phyloP scores from a whole-genome alignment of 1,284 basidiomycete species.

The Coniophora puteana region DNA sequence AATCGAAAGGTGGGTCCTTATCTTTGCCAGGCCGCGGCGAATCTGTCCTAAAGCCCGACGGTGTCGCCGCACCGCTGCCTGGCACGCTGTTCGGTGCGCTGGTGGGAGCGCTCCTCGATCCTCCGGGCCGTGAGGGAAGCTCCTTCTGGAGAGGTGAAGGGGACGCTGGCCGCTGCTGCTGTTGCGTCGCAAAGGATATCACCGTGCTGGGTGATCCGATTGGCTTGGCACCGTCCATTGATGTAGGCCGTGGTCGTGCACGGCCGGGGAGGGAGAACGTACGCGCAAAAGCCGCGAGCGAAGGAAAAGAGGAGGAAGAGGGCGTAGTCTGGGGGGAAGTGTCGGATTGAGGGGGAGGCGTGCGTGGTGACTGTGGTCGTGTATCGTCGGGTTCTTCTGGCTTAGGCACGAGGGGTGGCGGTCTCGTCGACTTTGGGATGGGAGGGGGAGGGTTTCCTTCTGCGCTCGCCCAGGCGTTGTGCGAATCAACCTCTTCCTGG shows the following conservation, averaged over 20 bases:
- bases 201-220: slow-evolving; percentile 50
- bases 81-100: slow-evolving; percentile 7
- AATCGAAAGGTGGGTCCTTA: slow-evolving; percentile 63
- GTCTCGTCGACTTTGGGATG: slow-evolving; percentile 34
- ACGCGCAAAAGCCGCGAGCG: slow-evolving; percentile 60
- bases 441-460: slow-evolving; percentile 55
- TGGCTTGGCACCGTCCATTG: slow-evolving; percentile 50
- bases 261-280: slow-evolving; percentile 52
- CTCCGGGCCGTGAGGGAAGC: slow-evolving; percentile 8
- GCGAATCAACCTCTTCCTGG: slow-evolving; percentile 52
- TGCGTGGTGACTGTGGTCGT: slow-evolving; percentile 11
- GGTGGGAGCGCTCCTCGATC: background rate
- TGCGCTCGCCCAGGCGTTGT: slow-evolving; percentile 56
- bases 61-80: slow-evolving; percentile 6
- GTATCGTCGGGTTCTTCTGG: slow-evolving; percentile 2
- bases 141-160: slow-evolving; percentile 12
- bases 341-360: slow-evolving; percentile 25
- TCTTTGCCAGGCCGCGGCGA: slow-evolving; percentile 11
- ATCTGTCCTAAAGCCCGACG: slow-evolving; percentile 1
- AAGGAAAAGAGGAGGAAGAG: slow-evolving; percentile 47
- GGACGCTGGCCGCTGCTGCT: slow-evolving; percentile 23
- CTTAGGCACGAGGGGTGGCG: too few relatives aligned
- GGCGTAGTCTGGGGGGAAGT: slow-evolving; percentile 29
- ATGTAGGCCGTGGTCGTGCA: slow-evolving; percentile 47
- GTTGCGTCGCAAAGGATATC: slow-evolving; percentile 52